phyloP scores from a whole-genome alignment of 2,329 filamentous ascomycete species.

The Aspergillus sp. region DNA sequence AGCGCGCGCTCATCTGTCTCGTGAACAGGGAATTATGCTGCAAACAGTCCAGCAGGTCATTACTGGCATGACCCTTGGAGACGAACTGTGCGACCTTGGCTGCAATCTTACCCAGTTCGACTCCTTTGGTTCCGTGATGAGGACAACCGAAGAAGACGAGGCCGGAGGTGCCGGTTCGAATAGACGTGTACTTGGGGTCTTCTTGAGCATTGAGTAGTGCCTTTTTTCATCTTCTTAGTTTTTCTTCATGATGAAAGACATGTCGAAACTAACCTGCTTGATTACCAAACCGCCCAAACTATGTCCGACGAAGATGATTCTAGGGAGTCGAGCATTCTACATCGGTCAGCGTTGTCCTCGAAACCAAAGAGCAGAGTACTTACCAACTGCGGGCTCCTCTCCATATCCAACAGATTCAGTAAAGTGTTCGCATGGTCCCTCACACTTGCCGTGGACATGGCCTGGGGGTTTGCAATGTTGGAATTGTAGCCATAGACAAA shows the following conservation, averaged over 20 bases:
- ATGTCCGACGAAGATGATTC: slow-evolving; percentile 33
- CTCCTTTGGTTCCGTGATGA: slow-evolving; percentile 33
- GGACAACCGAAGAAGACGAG: slow-evolving; percentile 38
- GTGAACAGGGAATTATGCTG: slow-evolving; percentile 34
- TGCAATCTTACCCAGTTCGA: slow-evolving; percentile 34
- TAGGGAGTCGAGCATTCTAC: slow-evolving; percentile 24
- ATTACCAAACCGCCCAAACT: slow-evolving; percentile 33
- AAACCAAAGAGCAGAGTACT: not conserved
- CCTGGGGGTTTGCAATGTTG: slow-evolving; percentile 29
- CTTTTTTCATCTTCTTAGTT: slow-evolving; percentile 9
- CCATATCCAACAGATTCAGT: slow-evolving; percentile 32
- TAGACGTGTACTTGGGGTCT: slow-evolving; percentile 34
- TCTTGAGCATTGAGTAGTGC: slow-evolving; percentile 36
- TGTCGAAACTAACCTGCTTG: slow-evolving; percentile 24
- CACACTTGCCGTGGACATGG: slow-evolving; percentile 35
- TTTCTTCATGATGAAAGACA: not conserved
- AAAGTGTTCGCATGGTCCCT: slow-evolving; percentile 37
- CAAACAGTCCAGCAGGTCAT: slow-evolving; percentile 28
- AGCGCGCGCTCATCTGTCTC: slow-evolving; percentile 31
- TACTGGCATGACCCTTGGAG: slow-evolving; percentile 31
- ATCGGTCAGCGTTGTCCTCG: not conserved
- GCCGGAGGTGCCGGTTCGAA: slow-evolving; percentile 32
- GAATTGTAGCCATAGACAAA: slow-evolving; percentile 36
- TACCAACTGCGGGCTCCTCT: slow-evolving; percentile 28
- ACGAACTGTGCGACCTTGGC: slow-evolving; percentile 33